Evolutionary conservation across 208 protist species (phyloP), one percentile per base, ranked within the genome.

Genomic region (Angomonas deanei): DNA sequence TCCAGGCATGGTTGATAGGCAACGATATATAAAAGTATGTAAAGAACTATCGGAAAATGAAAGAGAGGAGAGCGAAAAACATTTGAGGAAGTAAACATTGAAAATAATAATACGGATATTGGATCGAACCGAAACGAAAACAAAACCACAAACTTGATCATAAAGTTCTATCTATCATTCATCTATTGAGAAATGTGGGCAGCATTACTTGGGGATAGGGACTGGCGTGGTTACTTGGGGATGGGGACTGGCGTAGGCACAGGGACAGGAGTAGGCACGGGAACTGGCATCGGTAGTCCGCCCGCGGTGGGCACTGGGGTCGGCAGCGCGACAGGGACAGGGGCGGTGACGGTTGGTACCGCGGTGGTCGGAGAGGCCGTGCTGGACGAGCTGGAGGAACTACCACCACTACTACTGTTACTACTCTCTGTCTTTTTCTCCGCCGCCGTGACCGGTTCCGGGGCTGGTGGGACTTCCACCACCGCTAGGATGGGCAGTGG

Each of bases 1-100:
- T 21, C 34, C 68, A 47, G 26, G 8, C 66, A 78, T 74, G 1
- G 31, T 60, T n/a, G n/a, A 24, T 13, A 13, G 47, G 47, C n/a
- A 56, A 56, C 26, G 50, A 15, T 42, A 8, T 42, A 34, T 34
- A 56, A 52, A 27, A 24, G 46, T 39, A 52, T 26, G n/a, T 52
- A 52, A 17, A 57, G 17, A 26, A 34, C n/a, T 28, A 19, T 23
- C 6, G n/a, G 27, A 30, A 28, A 58, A 34, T 19, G 21, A 32
- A 46, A 39, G 21, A 61, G 42, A 61, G 42, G n/a, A 39, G 42
- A 61, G 17, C 17, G 4, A 10, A 42, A 46, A 61, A 10, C 11
- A 46, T 28, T 21, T 47, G 33, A 24, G 5, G 6, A 23, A 39
- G 24, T 4, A 23, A 15, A 39, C 13, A 61, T 6, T 61, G 31